A percentile compares a stretch with the other conserved stretches of the same genome.
phyloP scores from a whole-genome alignment of 2,329 filamentous ascomycete genomes.

The Coniochaeta sp. region DNA sequence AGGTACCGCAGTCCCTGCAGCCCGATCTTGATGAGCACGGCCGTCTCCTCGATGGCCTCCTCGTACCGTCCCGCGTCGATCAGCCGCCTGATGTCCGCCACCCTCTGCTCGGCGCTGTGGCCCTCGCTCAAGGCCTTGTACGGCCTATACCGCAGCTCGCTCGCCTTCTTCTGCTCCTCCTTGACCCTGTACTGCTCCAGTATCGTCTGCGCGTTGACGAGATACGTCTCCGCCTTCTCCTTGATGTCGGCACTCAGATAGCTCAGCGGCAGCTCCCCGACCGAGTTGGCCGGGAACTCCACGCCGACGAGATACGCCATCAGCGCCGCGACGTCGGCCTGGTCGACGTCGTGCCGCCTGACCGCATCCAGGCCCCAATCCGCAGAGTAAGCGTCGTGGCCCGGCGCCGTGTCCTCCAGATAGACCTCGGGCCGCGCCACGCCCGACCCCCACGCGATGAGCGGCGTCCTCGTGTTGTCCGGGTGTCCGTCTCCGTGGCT shows the following conservation, averaged over 20 bases:
- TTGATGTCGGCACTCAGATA: constrained; percentile 66
- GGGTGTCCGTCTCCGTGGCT: constrained; percentile 97
- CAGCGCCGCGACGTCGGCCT: constrained; percentile 88
- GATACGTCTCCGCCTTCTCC: constrained; percentile 75
- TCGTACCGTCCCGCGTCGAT: constrained; percentile 62
- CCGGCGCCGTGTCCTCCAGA: constrained; percentile 52
- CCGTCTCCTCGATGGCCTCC: constrained; percentile 71
- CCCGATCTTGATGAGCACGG: constrained; percentile 66
- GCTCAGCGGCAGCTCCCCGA: constrained; percentile 81
- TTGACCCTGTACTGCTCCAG: constrained; percentile 96
- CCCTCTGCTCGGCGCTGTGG: constrained; percentile 56
- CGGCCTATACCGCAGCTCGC: constrained; percentile 68
- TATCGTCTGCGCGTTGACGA: constrained; percentile 80
- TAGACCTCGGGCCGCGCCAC: constrained; percentile 65
- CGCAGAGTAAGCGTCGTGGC: constrained; percentile 85
- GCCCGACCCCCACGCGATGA: constrained; percentile 90
- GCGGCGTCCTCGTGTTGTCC: constrained; percentile 88
- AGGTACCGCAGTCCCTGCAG: constrained; percentile 84
- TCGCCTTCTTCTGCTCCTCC: constrained; percentile 72
- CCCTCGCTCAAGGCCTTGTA: constrained; percentile 63
- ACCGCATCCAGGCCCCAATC: constrained; percentile 82
- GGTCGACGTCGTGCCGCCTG: constrained; percentile 80
- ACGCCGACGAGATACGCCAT: constrained; percentile 90
- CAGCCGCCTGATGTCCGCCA: constrained; percentile 58
- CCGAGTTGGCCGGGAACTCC: constrained; percentile 92